These are phyloP conservation scores for Thelonectria rubi DNA, from an alignment of 2,329 filamentous ascomycete species.

Conservation along the genomic window DNA sequence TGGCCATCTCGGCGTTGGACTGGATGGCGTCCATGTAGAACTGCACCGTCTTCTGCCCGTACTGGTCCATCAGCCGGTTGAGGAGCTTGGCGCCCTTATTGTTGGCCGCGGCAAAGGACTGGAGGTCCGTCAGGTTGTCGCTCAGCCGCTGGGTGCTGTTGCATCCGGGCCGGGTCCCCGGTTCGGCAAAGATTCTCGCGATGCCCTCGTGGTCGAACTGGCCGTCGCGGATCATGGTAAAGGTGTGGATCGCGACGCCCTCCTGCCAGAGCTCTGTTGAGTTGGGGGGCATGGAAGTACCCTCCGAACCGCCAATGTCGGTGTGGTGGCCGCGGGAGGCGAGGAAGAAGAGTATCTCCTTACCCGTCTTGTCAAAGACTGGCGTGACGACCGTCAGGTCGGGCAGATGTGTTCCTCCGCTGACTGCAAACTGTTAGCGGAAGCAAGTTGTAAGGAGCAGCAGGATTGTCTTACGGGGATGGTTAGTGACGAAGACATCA, in stretches of 20 bases:
- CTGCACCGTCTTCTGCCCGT: slow-evolving; percentile 77
- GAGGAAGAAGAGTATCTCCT: slow-evolving; percentile 27
- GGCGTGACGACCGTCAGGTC: slow-evolving; percentile 31
- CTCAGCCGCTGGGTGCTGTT: slow-evolving; percentile 74
- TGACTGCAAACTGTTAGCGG: background rate
- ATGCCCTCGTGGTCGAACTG: slow-evolving; percentile 54
- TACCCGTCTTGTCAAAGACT: slow-evolving; percentile 27
- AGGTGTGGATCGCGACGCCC: slow-evolving; percentile 61
- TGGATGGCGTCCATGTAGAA: slow-evolving; percentile 87
- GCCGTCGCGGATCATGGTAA: slow-evolving; percentile 35
- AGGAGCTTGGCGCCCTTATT: slow-evolving; percentile 83
- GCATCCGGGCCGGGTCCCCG: slow-evolving; percentile 28
- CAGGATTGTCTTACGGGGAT: no score
- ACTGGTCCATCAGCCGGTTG: slow-evolving; percentile 75
- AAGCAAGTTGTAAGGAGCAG: no score
- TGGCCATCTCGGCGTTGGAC: slow-evolving; percentile 78
- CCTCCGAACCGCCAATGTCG: slow-evolving; percentile 30
- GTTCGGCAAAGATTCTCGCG: slow-evolving; percentile 66
- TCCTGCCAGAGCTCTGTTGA: slow-evolving; percentile 67
- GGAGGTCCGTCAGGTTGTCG: slow-evolving; percentile 86
- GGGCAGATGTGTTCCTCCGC: background rate
- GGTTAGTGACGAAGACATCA: slow-evolving; percentile 76
- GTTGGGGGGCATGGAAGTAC: slow-evolving; percentile 54
- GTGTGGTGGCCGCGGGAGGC: slow-evolving; percentile 32
- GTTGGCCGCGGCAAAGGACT: slow-evolving; percentile 85